Evolutionary conservation across 345 rosid genomes (phyloP).

Genomic region (Moringa oleifera): DNA sequence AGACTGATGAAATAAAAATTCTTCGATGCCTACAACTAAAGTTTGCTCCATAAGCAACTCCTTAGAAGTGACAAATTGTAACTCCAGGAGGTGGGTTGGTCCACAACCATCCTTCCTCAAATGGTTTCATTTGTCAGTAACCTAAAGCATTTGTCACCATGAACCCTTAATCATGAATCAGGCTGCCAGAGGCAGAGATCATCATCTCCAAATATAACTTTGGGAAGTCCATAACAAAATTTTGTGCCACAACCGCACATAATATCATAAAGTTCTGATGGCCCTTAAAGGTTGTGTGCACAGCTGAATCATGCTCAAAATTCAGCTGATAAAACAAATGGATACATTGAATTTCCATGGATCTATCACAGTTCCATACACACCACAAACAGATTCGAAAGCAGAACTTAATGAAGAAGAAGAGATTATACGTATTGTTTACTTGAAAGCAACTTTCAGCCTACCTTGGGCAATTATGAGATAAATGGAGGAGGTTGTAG

Average conservation of each 20-base stretch:
- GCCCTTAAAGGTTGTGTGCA: not conserved
- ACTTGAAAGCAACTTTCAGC: not conserved
- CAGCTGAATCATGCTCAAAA: not conserved
- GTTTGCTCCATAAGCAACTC: not conserved
- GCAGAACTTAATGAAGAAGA: not conserved
- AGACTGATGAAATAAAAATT: not conserved
- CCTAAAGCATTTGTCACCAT: not conserved
- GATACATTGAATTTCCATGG: slow-evolving; percentile 3
- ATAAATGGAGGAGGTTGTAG: slow-evolving; percentile 50
- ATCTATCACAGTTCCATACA: not conserved
- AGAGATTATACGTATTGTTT: not conserved
- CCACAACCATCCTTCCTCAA: not conserved
- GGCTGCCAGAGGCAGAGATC: not conserved
- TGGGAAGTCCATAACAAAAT: not conserved
- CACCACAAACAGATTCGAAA: not conserved
- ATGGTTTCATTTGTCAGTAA: not conserved
- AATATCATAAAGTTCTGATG: not conserved
- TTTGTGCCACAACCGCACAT: not conserved
- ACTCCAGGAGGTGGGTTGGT: not conserved
- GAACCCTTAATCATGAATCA: not conserved
- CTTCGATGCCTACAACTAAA: not conserved
- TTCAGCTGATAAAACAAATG: not conserved
- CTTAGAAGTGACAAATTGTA: not conserved
- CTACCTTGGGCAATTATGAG: slow-evolving; percentile 90
- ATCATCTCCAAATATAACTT: too few species aligned